Evolutionary conservation across 192 early-diverging fungal species (phyloP).

Genomic region (Rhizoclosmatium globosum): DNA sequence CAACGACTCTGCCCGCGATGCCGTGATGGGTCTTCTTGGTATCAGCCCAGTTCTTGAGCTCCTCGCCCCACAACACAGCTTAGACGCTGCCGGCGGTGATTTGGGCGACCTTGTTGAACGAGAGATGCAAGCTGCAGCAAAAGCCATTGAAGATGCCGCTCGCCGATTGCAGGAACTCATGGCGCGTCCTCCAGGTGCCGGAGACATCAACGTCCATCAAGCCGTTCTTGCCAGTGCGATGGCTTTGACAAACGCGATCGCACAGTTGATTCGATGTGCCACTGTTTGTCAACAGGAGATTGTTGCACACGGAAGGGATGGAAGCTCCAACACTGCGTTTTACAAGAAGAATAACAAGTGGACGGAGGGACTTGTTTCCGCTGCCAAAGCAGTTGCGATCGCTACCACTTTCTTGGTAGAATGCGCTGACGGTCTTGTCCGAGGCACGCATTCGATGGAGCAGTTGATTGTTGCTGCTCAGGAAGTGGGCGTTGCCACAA

Average conservation of each 20-base stretch:
- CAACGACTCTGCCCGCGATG: conserved; percentile 74
- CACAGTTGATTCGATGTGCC: conserved; percentile 91
- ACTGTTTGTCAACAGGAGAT: conserved; percentile 97
- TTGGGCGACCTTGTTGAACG: conserved; percentile 91
- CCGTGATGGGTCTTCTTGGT: conserved; percentile 77
- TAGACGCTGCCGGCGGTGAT: conserved; percentile 72
- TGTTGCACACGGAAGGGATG: conserved; percentile 89
- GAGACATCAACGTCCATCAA: conserved; percentile 89
- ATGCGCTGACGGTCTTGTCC: conserved; percentile 94
- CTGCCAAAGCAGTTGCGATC: conserved; percentile 93
- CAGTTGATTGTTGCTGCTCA: conserved; percentile 98
- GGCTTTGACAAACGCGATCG: conserved; percentile 94
- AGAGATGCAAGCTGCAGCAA: conserved; percentile 91
- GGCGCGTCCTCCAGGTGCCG: conserved; percentile 77
- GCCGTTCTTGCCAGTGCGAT: conserved; percentile 90
- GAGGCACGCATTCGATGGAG: conserved; percentile 88
- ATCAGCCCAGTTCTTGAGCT: conserved; percentile 81
- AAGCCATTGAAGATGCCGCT: conserved; percentile 92
- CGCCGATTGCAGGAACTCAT: conserved; percentile 82
- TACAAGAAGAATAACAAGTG: conserved; percentile 99
- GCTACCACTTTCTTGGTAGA: conserved; percentile 94
- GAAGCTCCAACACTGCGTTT: conserved; percentile 77
- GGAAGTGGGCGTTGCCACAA: conserved; percentile 95
- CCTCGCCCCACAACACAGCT: conserved; percentile 69
- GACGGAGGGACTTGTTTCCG: conserved; percentile 98